A percentile compares a stretch with the other conserved stretches of the same genome.
These are phyloP conservation scores for Brassica rapa DNA, from an alignment of 345 rosid species.

Conservation along the genomic window DNA sequence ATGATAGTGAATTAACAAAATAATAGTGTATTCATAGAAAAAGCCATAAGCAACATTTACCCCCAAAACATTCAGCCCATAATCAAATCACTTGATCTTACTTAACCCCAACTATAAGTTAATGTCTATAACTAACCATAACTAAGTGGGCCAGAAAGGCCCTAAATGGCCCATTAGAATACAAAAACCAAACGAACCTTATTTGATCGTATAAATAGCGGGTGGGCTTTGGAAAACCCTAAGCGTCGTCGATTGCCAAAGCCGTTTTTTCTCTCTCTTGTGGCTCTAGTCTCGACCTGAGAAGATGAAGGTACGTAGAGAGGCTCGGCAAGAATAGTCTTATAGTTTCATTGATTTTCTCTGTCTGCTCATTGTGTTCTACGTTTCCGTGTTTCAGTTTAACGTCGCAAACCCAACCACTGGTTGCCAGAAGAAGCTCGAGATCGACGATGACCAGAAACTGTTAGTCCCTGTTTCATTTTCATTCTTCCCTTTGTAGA, in stretches of 20 bases:
- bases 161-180: not conserved
- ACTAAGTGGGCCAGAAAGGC: slow-evolving; percentile 3
- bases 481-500: not conserved
- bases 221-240: slow-evolving; percentile 13
- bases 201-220: not conserved
- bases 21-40: not conserved
- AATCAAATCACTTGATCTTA: too few relatives aligned
- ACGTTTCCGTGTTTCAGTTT: slow-evolving; percentile 35
- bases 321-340: not conserved
- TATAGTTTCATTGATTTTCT: not conserved
- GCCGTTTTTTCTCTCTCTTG: slow-evolving; percentile 5
- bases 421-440: slow-evolving; percentile 60
- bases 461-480: slow-evolving; percentile 31
- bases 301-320: slow-evolving; percentile 31
- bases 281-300: not conserved
- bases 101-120: too few relatives aligned
- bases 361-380: not conserved
- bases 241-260: not conserved
- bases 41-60: not conserved
- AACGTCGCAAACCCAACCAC: slow-evolving; percentile 55
- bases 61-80: too few relatives aligned
- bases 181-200: not conserved
- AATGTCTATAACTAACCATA: too few relatives aligned
- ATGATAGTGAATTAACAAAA: not conserved
- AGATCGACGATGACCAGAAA: slow-evolving; percentile 55